Conservation (phyloP, 2,329 filamentous ascomycete species). For the Plenodomus lindquistii region DNA sequence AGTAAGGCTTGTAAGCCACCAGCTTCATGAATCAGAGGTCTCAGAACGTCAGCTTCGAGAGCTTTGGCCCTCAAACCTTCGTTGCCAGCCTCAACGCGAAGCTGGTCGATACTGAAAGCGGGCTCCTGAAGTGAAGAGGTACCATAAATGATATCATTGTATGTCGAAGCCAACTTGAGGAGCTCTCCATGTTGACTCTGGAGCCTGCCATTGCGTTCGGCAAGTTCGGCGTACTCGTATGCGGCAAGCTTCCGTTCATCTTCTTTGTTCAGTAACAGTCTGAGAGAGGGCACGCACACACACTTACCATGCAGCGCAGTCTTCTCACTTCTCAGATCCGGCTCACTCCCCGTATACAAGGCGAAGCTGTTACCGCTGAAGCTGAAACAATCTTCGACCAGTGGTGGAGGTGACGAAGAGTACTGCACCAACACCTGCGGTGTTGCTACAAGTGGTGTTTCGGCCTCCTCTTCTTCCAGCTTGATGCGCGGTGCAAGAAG, state of each 20-base stretch:
- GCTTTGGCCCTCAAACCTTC: slow-evolving; percentile 21
- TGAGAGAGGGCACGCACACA: background rate
- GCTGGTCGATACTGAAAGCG: slow-evolving; percentile 11
- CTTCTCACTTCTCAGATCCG: background rate
- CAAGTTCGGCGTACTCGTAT: slow-evolving; percentile 11
- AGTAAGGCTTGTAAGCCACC: slow-evolving; percentile 17
- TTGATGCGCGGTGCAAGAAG: background rate
- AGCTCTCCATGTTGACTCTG: slow-evolving; percentile 10
- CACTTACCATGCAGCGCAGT: slow-evolving; percentile 5
- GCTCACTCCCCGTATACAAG: background rate
- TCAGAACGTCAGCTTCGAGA: slow-evolving; percentile 16
- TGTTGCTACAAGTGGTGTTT: background rate
- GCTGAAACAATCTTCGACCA: slow-evolving; percentile 1
- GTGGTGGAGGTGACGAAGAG: slow-evolving; percentile 5
- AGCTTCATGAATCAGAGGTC: slow-evolving; percentile 15
- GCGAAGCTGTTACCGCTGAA: background rate
- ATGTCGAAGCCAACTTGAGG: slow-evolving; percentile 10
- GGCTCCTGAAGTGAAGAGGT: slow-evolving; percentile 1
- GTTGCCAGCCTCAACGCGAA: slow-evolving; percentile 16
- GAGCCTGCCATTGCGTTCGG: slow-evolving; percentile 14
- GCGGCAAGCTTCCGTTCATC: slow-evolving; percentile 13
- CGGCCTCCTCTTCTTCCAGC: slow-evolving; percentile 3
- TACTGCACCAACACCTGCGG: background rate
- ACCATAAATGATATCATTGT: slow-evolving; percentile 15
- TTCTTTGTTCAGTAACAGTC: slow-evolving; percentile 3